phyloP scores from a whole-genome alignment of 352 stramenopile genomes.

The Globisporangium paddicum region DNA sequence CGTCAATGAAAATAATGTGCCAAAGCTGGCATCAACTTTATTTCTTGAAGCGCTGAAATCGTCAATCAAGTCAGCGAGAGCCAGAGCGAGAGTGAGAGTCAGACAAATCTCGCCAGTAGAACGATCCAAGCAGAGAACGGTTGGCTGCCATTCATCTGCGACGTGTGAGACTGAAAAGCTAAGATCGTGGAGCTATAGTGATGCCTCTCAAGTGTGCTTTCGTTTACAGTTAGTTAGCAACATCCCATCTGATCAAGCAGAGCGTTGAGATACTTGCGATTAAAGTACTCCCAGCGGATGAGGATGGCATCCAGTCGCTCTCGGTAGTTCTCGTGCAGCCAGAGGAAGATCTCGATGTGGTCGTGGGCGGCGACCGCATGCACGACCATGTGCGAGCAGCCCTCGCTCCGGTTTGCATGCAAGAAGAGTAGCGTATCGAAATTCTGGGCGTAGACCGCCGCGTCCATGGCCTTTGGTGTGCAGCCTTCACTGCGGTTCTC shows the following conservation, averaged over 20 bases:
- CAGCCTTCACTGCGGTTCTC: not conserved
- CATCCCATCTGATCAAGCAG: not conserved
- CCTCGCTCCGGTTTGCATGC: not conserved
- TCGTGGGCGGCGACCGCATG: not conserved
- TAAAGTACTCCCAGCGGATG: conserved; percentile 2
- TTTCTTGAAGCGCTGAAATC: no score
- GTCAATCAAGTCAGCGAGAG: no score
- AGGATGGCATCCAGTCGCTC: not conserved
- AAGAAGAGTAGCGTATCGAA: not conserved
- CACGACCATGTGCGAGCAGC: not conserved
- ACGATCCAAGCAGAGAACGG: no score
- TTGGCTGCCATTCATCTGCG: no score
- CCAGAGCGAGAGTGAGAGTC: no score
- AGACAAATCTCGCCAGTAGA: no score
- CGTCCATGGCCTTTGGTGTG: not conserved
- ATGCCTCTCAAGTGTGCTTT: no score
- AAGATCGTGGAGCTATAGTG: no score
- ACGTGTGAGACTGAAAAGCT: no score
- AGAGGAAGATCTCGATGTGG: not conserved
- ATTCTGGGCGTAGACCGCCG: not conserved
- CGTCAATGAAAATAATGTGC: no score
- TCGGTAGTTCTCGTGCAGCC: not conserved
- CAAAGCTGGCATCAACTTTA: no score
- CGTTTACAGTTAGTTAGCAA: no score
- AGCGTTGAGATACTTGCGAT: not conserved